A percentile compares a stretch with the other conserved stretches of the same genome.
Evolutionary conservation across 2,329 filamentous ascomycete genomes (phyloP).

Genomic region (Apiospora kogelbergensis): DNA sequence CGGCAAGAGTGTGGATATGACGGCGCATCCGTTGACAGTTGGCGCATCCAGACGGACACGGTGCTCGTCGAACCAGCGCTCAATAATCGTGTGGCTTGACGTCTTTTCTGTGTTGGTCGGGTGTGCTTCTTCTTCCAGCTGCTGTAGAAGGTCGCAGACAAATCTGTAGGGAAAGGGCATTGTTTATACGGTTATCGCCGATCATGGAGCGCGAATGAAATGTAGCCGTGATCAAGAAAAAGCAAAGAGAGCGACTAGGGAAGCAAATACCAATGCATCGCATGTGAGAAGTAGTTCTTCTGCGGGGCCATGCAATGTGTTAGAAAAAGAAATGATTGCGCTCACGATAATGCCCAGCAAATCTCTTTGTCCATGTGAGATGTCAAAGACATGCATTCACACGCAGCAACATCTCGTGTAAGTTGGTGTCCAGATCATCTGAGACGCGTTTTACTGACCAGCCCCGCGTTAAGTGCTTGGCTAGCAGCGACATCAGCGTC

Average conservation of each 20-base stretch:
- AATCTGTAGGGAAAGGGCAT: slow-evolving; percentile 66
- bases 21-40: slow-evolving; percentile 57
- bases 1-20: slow-evolving; percentile 76
- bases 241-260: neutral
- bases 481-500: neutral
- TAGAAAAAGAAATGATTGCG: neutral
- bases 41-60: slow-evolving; percentile 55
- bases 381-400: neutral
- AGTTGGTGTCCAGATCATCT: neutral
- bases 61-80: slow-evolving; percentile 69
- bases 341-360: neutral
- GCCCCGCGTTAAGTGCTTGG: neutral
- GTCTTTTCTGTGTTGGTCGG: slow-evolving; percentile 31
- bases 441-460: slow-evolving; percentile 1
- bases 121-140: slow-evolving; percentile 51
- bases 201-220: neutral
- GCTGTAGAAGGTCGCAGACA: slow-evolving; percentile 73
- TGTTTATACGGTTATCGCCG: neutral
- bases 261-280: neutral
- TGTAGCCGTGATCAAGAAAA: neutral
- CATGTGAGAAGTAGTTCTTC: neutral
- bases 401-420: neutral
- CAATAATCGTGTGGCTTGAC: slow-evolving; percentile 40
- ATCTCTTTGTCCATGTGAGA: neutral
- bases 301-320: neutral